Conservation (phyloP, 2,329 filamentous ascomycete species). For the Xylariaceae sp. region DNA sequence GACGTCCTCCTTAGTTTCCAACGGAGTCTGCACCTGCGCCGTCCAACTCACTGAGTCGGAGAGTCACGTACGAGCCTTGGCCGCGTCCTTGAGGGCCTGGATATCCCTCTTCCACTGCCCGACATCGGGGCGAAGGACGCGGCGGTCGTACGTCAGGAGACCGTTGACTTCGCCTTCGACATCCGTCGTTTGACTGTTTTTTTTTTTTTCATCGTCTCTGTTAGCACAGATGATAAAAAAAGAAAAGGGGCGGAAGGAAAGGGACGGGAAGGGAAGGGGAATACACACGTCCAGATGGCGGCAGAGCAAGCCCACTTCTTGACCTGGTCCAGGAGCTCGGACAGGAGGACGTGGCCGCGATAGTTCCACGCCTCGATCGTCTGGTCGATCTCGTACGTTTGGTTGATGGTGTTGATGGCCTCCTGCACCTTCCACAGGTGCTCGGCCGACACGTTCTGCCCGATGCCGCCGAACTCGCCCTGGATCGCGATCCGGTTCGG, state of each 20-base stretch:
- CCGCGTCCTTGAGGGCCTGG: constrained; percentile 52
- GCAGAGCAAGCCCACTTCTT: constrained; percentile 58
- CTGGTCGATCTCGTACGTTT: constrained; percentile 62
- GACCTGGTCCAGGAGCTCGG: constrained; percentile 57
- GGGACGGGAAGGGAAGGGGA: neutral
- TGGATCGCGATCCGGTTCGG: constrained; percentile 59
- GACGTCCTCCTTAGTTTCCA: no score
- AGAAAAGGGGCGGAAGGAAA: neutral
- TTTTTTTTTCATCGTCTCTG: neutral
- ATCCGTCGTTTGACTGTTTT: constrained; percentile 58
- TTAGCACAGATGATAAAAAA: constrained; percentile 4
- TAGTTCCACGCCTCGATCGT: constrained; percentile 60
- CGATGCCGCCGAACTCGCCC: constrained; percentile 67
- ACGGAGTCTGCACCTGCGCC: no score
- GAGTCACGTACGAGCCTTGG: constrained; percentile 29
- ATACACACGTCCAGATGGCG: constrained; percentile 55
- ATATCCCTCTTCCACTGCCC: constrained; percentile 58
- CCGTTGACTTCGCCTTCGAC: constrained; percentile 72
- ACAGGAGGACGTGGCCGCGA: constrained; percentile 53
- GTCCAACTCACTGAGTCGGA: no score
- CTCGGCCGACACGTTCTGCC: constrained; percentile 57
- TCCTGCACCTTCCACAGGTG: constrained; percentile 60
- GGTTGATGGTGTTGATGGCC: constrained; percentile 55
- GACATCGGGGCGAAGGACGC: constrained; percentile 51
- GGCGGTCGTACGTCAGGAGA: constrained; percentile 62